Evolutionary conservation across 192 early-diverging fungal species (phyloP).

Genomic region (Backusella tuberculispora): DNA sequence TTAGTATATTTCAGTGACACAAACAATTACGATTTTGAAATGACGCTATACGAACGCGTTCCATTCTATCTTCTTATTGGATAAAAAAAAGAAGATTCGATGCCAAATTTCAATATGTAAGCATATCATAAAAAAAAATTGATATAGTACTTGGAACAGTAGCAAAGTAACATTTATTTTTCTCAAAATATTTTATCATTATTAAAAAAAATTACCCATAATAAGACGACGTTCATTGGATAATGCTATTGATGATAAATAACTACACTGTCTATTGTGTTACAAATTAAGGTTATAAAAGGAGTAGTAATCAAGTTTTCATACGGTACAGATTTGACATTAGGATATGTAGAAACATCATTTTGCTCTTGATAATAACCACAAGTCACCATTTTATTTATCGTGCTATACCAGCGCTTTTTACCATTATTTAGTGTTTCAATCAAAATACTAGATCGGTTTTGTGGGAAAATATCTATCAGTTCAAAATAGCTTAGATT

Average conservation of each 20-base stretch:
- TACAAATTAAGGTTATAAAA: slow-evolving; percentile 4
- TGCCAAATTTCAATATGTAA: no score
- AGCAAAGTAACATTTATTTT: no score
- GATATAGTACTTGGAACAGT: no score
- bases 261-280: not conserved
- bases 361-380: not conserved
- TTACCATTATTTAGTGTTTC: not conserved
- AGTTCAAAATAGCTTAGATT: not conserved
- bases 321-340: not conserved
- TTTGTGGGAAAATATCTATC: not conserved
- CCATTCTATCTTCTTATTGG: no score
- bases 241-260: not conserved
- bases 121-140: no score
- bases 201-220: no score
- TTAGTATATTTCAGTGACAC: no score
- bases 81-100: no score
- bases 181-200: no score
- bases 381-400: not conserved
- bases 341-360: not conserved
- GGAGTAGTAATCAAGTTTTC: not conserved
- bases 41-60: no score
- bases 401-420: not conserved
- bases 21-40: no score
- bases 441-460: not conserved
- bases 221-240: no score